Conservation (phyloP, 345 rosid species). For the Populus ilicifolia region DNA sequence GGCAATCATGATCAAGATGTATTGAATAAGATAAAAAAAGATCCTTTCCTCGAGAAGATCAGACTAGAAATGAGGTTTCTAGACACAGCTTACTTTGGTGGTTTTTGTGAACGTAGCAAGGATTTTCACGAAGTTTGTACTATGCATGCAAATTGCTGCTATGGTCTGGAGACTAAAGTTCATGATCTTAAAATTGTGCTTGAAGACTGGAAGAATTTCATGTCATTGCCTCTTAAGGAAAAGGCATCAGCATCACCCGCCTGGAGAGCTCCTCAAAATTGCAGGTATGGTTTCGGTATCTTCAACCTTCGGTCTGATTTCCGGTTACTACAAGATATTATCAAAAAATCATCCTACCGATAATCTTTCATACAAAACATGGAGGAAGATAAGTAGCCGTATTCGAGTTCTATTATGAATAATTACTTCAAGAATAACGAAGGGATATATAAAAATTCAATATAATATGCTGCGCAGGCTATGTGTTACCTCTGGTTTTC, state of each 20-base stretch:
- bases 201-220: constrained; percentile 54
- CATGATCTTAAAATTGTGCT: constrained; percentile 55
- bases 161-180: constrained; percentile 56
- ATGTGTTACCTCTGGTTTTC: neutral
- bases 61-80: constrained; percentile 54
- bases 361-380: neutral
- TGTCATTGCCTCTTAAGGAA: constrained; percentile 21
- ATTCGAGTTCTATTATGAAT: neutral
- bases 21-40: constrained; percentile 52
- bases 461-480: neutral
- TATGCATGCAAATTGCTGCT: constrained; percentile 84
- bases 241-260: constrained; percentile 12
- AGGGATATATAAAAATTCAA: neutral
- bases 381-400: neutral
- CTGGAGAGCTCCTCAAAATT: constrained; percentile 63
- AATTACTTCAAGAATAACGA: neutral
- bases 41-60: constrained; percentile 29
- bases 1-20: constrained; percentile 73
- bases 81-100: constrained; percentile 62
- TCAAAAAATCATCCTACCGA: neutral
- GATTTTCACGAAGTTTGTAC: constrained; percentile 63
- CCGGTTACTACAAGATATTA: neutral
- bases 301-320: neutral
- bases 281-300: constrained; percentile 32
- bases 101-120: constrained; percentile 58